Conservation (phyloP, 305 asterid genomes). For the Solanum hybrid region DNA sequence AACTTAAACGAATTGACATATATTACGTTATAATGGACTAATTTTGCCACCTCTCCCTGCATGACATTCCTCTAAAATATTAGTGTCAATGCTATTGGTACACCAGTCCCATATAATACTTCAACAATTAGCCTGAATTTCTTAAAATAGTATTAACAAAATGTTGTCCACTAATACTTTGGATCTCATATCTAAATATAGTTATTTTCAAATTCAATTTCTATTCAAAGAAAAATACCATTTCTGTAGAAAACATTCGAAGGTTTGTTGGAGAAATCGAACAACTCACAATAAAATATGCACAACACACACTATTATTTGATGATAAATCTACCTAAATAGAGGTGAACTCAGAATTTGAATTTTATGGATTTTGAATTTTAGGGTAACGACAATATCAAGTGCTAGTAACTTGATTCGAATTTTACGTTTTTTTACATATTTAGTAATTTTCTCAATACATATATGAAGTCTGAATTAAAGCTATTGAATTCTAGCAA, state of each 20-base stretch:
- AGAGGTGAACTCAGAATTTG: accelerated
- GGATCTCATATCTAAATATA: neutral
- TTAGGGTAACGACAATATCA: neutral
- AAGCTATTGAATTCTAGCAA: neutral
- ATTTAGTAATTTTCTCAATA: neutral
- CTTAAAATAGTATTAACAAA: neutral
- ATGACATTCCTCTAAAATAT: neutral
- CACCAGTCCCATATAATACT: neutral
- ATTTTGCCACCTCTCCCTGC: neutral
- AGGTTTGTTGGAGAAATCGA: neutral
- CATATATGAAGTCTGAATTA: neutral
- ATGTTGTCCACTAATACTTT: neutral
- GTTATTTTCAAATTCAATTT: neutral
- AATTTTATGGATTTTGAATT: neutral
- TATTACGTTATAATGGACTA: neutral
- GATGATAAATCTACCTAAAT: neutral
- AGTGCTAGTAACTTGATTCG: neutral
- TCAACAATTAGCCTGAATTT: neutral
- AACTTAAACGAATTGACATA: neutral
- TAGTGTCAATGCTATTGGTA: neutral
- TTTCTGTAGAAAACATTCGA: neutral
- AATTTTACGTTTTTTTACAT: neutral
- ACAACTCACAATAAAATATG: neutral
- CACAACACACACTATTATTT: neutral
- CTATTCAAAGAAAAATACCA: neutral